phyloP scores from a whole-genome alignment of 345 rosid species.

The Isatis tinctoria region DNA sequence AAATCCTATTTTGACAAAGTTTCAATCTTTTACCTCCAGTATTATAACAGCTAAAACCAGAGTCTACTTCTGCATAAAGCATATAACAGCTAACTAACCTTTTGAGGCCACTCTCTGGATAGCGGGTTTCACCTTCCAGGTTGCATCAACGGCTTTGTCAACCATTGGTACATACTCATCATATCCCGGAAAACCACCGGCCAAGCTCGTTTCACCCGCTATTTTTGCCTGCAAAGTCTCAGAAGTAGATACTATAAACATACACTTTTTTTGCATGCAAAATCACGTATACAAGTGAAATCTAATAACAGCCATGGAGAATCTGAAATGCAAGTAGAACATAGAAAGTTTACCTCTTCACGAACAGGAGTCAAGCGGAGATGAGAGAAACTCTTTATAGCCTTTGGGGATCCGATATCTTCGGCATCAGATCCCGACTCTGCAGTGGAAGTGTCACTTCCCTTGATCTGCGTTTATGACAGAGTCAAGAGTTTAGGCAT shows the following conservation, averaged over 20 bases:
- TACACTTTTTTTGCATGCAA: neutral
- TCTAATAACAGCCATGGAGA: neutral
- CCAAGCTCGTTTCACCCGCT: conserved; percentile 61
- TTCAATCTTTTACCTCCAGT: conserved; percentile 4
- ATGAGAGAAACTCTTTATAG: conserved; percentile 77
- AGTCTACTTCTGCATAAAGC: neutral
- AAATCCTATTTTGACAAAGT: neutral
- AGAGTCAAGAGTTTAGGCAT: neutral
- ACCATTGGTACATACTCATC: conserved; percentile 99
- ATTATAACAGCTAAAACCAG: neutral
- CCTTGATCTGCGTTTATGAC: conserved; percentile 55
- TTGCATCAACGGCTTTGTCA: conserved; percentile 90
- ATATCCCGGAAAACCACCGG: conserved; percentile 68
- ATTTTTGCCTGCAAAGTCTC: conserved; percentile 61
- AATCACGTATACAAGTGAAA: neutral
- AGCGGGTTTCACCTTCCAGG: conserved; percentile 70
- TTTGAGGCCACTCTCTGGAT: conserved; percentile 49
- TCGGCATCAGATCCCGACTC: conserved; percentile 99
- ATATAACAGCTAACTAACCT: conserved; percentile 43
- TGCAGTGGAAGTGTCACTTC: conserved; percentile 97
- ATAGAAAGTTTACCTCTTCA: conserved; percentile 59
- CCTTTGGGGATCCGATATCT: conserved; percentile 90
- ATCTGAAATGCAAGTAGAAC: neutral
- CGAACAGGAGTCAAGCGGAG: conserved; percentile 96
- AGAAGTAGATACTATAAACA: neutral